Percentiles rank a stretch among this genome's conserved stretches.
Conservation (phyloP, 2,329 filamentous ascomycete genomes). For the Alternaria ethzedia region DNA sequence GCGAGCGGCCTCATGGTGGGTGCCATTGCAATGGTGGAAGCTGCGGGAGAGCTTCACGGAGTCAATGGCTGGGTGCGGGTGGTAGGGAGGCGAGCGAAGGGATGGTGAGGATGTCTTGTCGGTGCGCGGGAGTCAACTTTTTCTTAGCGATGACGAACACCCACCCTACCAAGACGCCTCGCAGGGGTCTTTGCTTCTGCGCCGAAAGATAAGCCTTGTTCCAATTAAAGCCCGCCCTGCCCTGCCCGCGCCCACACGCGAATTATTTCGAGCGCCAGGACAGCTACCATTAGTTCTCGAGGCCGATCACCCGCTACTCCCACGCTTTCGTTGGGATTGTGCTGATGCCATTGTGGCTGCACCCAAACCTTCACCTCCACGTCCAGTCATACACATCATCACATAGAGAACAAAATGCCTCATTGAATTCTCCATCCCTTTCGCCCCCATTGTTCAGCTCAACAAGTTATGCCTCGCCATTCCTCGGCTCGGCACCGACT, state of each 20-base stretch:
- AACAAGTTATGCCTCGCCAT: not conserved
- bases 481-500: conserved; percentile 8
- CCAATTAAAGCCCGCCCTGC: conserved; percentile 21
- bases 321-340: not conserved
- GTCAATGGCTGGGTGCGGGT: conserved; percentile 13
- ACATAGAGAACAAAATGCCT: not conserved
- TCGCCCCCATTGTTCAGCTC: not conserved
- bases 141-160: conserved; percentile 35
- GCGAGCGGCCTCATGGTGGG: conserved; percentile 46
- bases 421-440: not conserved
- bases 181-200: conserved; percentile 14
- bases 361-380: not conserved
- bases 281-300: not conserved
- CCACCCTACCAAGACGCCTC: conserved; percentile 10
- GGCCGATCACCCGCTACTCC: conserved; percentile 8
- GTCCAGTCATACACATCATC: not conserved
- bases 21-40: conserved; percentile 37
- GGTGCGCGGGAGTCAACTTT: conserved; percentile 30
- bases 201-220: conserved; percentile 21
- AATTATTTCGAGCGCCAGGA: conserved; percentile 6
- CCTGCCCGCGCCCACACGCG: conserved; percentile 11
- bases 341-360: not conserved
- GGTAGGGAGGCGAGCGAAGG: conserved; percentile 15
- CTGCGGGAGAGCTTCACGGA: conserved; percentile 12
- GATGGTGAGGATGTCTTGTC: conserved; percentile 15